Percentiles rank a stretch among this genome's conserved stretches.
Conservation (phyloP, 768 basidiomycete genomes). For the Tricholoma flavovirens region DNA sequence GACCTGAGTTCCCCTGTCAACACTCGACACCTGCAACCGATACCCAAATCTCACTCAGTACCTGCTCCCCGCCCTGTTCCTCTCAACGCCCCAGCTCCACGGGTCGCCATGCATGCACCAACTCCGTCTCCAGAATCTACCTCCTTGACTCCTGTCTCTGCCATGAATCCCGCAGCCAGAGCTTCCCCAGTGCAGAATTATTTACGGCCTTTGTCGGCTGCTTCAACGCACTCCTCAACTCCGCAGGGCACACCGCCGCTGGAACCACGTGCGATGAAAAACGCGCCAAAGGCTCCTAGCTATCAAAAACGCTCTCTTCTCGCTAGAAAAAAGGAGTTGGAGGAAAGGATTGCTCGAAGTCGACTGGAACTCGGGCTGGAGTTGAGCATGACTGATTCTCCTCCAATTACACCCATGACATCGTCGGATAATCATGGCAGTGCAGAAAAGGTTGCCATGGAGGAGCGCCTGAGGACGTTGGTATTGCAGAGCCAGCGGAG, state of each 20-base stretch:
- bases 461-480: constrained; percentile 33
- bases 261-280: constrained; percentile 35
- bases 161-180: not conserved
- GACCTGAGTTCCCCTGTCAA: not conserved
- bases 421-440: not conserved
- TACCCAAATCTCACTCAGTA: not conserved
- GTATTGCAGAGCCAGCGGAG: constrained; percentile 35
- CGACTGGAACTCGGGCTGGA: constrained; percentile 28
- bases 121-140: not conserved
- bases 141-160: not conserved
- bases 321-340: constrained; percentile 39
- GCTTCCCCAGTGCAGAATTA: not conserved
- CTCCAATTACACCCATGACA: not conserved
- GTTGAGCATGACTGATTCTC: not conserved
- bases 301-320: constrained; percentile 32
- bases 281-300: constrained; percentile 31
- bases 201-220: not conserved
- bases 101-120: not conserved
- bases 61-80: not conserved
- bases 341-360: constrained; percentile 34
- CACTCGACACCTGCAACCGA: not conserved
- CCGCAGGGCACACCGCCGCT: constrained; percentile 22
- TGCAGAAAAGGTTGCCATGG: constrained; percentile 32
- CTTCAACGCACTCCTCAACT: not conserved
- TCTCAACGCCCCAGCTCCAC: constrained; percentile 5